Evolutionary conservation across 2,329 filamentous ascomycete species (phyloP), one percentile per base, ranked within the genome.

Genomic region (Daldinia eschscholtzii): DNA sequence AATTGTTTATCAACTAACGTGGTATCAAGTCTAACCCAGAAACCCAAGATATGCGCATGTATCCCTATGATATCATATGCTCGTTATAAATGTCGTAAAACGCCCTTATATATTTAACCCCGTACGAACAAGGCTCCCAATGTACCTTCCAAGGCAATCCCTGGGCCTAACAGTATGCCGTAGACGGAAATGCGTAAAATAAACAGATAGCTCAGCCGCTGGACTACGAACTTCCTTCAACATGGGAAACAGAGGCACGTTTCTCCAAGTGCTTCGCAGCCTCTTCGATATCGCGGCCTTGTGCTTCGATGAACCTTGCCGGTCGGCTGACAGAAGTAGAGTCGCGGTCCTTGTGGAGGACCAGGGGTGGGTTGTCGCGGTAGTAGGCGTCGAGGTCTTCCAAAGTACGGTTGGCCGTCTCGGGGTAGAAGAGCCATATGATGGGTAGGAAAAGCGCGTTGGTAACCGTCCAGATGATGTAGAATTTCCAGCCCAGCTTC

Each of bases 401-500:
- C 1, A 76, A 67, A 5, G 71, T 72, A 10, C 75, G 66, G 59
- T 75, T 72, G 23, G 72, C 68, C 1, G 83, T 84, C 67, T 84
- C 83, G 0, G 81, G 82, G 61, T 83, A 84, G 70, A 84, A 80
- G 52, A 84, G 77, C 71, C 81, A 84, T 1, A 82, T 81, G 55
- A 81, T 78, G 0, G 82, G 83, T 28, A 84, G 9, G 41, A 81
- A 81, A 0, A 79, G 67, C 41, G 80, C 80, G 74, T 82, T 83
- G 57, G 83, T 81, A 10, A 83, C 79, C 1, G 81, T 80, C 81
- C 82, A 87, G 50, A 87, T 81, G 50, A 86, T 80, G 75, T 83
- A 87, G 73, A 83, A 86, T 60, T 81, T 81, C 80, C 83, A 87
- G 1, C 81, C 80, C 0, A 86, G 76, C 33, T 80, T 84, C 23